Base-by-base conservation (phyloP, 2,329 filamentous ascomycete genomes). In the Colletotrichum australisinense region DNA sequence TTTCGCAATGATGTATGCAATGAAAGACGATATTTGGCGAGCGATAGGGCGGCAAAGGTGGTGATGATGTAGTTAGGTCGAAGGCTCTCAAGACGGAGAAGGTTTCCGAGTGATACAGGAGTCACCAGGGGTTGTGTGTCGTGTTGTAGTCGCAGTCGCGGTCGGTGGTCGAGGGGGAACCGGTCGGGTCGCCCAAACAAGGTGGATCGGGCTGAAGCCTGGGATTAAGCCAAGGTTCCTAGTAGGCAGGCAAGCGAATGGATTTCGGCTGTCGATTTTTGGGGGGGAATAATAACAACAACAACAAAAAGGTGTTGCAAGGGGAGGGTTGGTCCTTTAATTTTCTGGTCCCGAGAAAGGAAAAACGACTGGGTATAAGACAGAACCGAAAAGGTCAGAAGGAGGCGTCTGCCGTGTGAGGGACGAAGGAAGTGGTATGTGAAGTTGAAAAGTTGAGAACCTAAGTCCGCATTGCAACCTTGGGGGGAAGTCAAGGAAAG, bases 281-380 rank as follows among this genome's bases (percentile, higher is more conserved):
- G 35, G 35, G 7, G 52, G 35, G 53, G 22, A 59, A 63, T 9
- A 59, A 63, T 9, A 63, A 55, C 26, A 73, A 42, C 68, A 38
- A 46, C 26, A 73, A 42, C 68, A 55, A 28, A 59, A 56, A 55
- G 7, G 35, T 66, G 67, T 60, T 64, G 52, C 6, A 12, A 49
- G 28, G 32, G 49, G 46, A 56, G n/a, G 32, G 66, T 22, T 32
- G 42, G 58, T 72, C 59, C 32, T 26, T 46, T 66, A 24, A 53
- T 42, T 49, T 49, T 49, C 42, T 53, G 24, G 26, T 26, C 42
- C 42, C 24, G 42, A 64, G 67, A 67, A 32, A 69, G n/a, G 42
- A 49, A 73, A 63, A 73, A 38, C 62, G 73, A 64, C 69, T 55
- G 63, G 62, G 38, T 62, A 74, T 74, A 71, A 59, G 55, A 63